Evolutionary conservation across 495 filamentous ascomycete species (phyloP), one percentile per base, ranked within the genome.

Genomic region (Aspergillus egyptiacus): DNA sequence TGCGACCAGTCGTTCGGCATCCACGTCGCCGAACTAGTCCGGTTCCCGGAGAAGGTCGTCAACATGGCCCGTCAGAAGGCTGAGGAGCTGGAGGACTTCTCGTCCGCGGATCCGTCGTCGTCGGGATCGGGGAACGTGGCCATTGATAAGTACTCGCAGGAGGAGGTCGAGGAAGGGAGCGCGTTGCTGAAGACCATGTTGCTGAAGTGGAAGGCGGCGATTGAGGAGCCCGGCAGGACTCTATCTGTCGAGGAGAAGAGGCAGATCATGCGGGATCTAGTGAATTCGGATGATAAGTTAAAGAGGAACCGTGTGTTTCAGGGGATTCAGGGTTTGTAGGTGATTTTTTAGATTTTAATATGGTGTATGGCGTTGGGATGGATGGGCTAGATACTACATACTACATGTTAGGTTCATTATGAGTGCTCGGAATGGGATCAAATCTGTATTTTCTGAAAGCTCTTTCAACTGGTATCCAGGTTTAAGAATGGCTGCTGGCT

Each of bases 51-150:
- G 44, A 99, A 97, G 68, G 93, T 99, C 5, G 86, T 99, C 45
- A 89, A 89, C 57, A 99, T 97, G 93, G 93, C 93, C 20, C 95
- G 94, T 70, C 81, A 93, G 51, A 97, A 97, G 69, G 93, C 93
- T 1, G 93, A 96, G 64, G 93, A 99, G 74, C 75, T 99, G 14
- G 93, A 99, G 66, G 93, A 98, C 64, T 98, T 98, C 58, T 82
- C 82, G 43, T 66, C 71, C 0, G 55, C 64, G 19, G 49, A 49
- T 83, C 84, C 87, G 17, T 31, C 28, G 9, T 31, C 28, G 5
- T 8, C 10, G 3, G n/a, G n/a, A n/a, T n/a, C n/a, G n/a, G n/a
- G n/a, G n/a, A n/a, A n/a, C n/a, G n/a, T n/a, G n/a, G 57, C 62
- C 3, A 53, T 73, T 28, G 68, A 80, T 13, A 70, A 79, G 46